Base-by-base conservation (phyloP, 1,284 basidiomycete species). In the Austropuccinia psidii region DNA sequence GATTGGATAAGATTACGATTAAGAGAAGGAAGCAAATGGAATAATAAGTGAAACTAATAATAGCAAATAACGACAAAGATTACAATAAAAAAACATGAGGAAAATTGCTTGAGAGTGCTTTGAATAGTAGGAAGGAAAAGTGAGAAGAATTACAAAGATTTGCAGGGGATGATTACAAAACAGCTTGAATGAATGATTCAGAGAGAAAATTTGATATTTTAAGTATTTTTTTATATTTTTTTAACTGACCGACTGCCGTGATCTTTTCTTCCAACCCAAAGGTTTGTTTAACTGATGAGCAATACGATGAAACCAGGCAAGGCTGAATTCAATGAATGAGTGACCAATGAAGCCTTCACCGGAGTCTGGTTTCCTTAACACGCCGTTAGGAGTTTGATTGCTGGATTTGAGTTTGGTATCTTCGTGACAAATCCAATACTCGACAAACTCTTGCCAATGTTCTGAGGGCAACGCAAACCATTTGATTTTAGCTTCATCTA, bases 351-450 rank as follows among this genome's bases (percentile, higher is more conserved):
- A 66, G 17, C 47, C 64, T 39, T 66, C 64, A n/a, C 41, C 39
- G 2, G 19, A 15, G 5, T 15, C 39, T 2, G 64, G 64, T n/a
- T 66, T 66, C 29, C 64, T 33, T 11, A 66, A 17, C 8, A 15
- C 9, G 8, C 21, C 21, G 5, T 35, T 39, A 15, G 47, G 29
- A 9, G 33, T 35, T 11, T n/a, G 41, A n/a, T 45, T 45, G 4
- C 31, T 49, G 11, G 64, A 52, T n/a, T 52, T 66, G 17, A 52
- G 15, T 24, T 66, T 50, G 29, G 33, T 35, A 15, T 66, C 64
- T n/a, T 69, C 66, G 35, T 69, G 66, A n/a, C 66, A 69, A 33
- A 69, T 45, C 66, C 66, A 69, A 69, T 69, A 69, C 43, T 69
- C 66, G 29, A 69, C 54, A 41, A 69, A 69, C 15, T 69, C 66